Percentiles rank a stretch among this genome's conserved stretches.
These are phyloP conservation scores for Pythium folliculosum DNA, from an alignment of 352 stramenopile genomes.

Conservation along the genomic window DNA sequence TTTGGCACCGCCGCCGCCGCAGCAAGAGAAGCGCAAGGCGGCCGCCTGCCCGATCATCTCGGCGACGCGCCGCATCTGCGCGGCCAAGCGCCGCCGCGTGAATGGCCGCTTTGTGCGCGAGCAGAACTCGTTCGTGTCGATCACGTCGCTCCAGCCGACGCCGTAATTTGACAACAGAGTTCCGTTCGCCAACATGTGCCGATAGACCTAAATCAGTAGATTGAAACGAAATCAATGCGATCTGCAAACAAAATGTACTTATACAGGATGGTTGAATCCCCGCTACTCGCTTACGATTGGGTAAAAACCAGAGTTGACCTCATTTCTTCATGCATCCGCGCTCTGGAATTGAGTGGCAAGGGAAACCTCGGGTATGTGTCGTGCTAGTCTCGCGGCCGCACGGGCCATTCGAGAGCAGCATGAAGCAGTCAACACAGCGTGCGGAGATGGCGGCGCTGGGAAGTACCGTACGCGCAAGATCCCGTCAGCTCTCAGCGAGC, in stretches of 20 bases:
- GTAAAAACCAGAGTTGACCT: neutral
- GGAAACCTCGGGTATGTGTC: too few species aligned
- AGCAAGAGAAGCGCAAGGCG: slow-evolving; percentile 41
- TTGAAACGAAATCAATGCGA: neutral
- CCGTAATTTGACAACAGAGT: neutral
- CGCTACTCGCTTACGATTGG: neutral
- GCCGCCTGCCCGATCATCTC: slow-evolving; percentile 38
- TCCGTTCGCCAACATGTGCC: neutral
- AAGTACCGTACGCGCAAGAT: too few species aligned
- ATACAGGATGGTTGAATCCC: neutral
- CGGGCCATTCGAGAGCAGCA: too few species aligned
- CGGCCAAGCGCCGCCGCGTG: slow-evolving; percentile 62
- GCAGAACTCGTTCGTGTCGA: slow-evolving; percentile 58
- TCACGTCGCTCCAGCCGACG: slow-evolving; percentile 53
- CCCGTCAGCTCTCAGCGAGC: too few species aligned
- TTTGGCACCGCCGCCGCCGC: slow-evolving; percentile 1
- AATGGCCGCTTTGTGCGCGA: slow-evolving; percentile 65
- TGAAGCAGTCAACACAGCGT: too few species aligned
- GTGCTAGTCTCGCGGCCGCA: too few species aligned
- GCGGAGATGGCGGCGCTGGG: too few species aligned
- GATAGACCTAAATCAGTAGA: neutral
- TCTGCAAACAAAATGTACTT: neutral
- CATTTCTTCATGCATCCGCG: neutral
- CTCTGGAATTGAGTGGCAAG: too few species aligned
- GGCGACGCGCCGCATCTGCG: slow-evolving; percentile 53